Percentiles rank a stretch among this genome's conserved stretches.
Evolutionary conservation across 2,329 filamentous ascomycete genomes (phyloP).

Genomic region (Cercospora zeina): DNA sequence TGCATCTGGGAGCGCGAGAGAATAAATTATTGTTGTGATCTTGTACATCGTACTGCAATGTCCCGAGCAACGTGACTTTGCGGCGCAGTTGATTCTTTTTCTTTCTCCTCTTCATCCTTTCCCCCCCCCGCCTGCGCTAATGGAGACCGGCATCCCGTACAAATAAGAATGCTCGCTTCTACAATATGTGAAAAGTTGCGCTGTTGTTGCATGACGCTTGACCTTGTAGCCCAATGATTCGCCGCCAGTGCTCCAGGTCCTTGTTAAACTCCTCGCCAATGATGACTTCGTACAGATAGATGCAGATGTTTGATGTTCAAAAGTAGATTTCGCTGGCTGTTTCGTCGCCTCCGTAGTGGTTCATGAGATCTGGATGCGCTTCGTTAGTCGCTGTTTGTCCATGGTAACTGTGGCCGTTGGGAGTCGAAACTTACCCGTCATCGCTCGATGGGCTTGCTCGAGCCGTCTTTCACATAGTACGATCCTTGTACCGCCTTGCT

Average conservation of each 20-base stretch:
- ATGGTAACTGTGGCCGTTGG: too few relatives aligned
- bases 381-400: not conserved
- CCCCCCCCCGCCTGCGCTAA: too few relatives aligned
- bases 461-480: conserved; percentile 47
- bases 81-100: too few relatives aligned
- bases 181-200: not conserved
- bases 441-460: conserved; percentile 19
- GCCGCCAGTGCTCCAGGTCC: not conserved
- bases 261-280: conserved; percentile 17
- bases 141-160: not conserved
- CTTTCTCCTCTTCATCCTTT: not conserved
- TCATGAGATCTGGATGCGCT: not conserved
- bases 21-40: too few relatives aligned
- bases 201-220: not conserved
- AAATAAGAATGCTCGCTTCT: not conserved
- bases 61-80: not conserved
- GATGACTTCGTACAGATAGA: not conserved
- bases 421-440: conserved; percentile 2
- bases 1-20: not conserved
- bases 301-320: conserved; percentile 1
- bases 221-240: not conserved
- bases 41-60: not conserved
- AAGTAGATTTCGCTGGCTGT: conserved; percentile 6
- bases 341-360: conserved; percentile 4
- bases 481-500: conserved; percentile 52